These are phyloP conservation scores for Fusarium solani-melongenae DNA, from an alignment of 2,329 filamentous ascomycete genomes.

Conservation along the genomic window DNA sequence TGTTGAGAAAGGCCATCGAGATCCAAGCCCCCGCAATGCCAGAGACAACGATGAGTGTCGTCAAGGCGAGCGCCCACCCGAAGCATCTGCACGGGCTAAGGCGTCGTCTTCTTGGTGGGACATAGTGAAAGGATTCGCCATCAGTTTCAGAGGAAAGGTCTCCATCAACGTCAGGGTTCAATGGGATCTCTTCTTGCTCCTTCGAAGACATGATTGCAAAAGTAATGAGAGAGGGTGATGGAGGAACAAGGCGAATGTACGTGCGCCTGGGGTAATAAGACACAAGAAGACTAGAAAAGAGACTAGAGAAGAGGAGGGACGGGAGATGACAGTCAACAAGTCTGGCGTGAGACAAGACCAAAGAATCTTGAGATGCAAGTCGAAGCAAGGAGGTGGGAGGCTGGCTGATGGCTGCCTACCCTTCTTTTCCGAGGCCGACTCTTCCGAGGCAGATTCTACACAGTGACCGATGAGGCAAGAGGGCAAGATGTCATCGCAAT, in stretches of 20 bases:
- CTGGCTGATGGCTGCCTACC: constrained; percentile 16
- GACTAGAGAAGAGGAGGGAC: not conserved
- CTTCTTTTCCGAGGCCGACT: constrained; percentile 1
- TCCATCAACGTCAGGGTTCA: constrained; percentile 22
- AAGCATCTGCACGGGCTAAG: constrained; percentile 29
- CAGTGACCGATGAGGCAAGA: constrained; percentile 18
- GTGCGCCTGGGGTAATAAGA: not conserved
- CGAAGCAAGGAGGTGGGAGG: constrained; percentile 1
- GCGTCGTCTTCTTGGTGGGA: constrained; percentile 19
- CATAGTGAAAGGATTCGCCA: constrained; percentile 29
- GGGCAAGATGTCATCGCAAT: constrained; percentile 4
- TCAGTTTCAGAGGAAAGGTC: constrained; percentile 34
- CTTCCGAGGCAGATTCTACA: constrained; percentile 16
- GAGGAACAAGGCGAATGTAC: not conserved
- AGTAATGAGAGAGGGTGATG: not conserved
- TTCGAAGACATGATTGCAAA: constrained; percentile 31
- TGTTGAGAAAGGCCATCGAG: constrained; percentile 32
- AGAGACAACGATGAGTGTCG: constrained; percentile 25
- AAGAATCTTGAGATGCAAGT: not conserved
- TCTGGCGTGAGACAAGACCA: not conserved
- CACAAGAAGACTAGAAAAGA: not conserved
- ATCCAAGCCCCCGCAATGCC: constrained; percentile 34
- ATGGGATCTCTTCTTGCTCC: constrained; percentile 35
- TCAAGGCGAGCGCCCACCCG: constrained; percentile 9
- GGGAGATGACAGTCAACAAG: not conserved